Base-by-base conservation (phyloP, 768 basidiomycete species). In the Pleurotus pulmonarius region DNA sequence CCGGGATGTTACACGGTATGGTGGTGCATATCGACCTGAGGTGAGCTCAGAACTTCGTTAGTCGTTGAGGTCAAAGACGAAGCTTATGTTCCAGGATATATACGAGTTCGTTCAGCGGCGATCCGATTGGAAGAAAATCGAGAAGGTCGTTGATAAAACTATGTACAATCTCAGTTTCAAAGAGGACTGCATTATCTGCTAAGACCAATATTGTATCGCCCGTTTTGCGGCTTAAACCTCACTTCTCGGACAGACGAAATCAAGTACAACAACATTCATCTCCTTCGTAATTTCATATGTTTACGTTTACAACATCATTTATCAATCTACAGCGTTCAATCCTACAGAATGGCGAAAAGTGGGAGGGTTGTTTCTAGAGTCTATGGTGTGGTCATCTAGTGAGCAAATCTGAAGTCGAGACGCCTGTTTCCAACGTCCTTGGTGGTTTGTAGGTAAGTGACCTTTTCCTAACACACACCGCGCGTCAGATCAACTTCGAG, bases 91-190 rank as follows among this genome's bases (percentile, higher is more conserved):
- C 41, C 20, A 34, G 84, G 96, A 98, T 66, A 80, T 98, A 49
- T 98, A 98, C 68, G 96, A 98, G 69, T 96, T 98, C 64, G 91
- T 98, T 64, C 92, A 94, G 67, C 78, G 95, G 18, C 81, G 95
- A 34, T 90, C 92, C 5, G 96, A 99, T 69, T 98, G 96, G 96
- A 96, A 97, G 75, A 95, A 92, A 75, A 98, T 98, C 58, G 95
- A 98, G 69, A 96, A 93, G 72, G 87, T 83, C 24, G 97, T 98
- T 49, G 92, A 94, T 74, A 92, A 93, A 75, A 86, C 92, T 48
- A 94, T 94, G 92, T 94, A 94, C 72, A 93, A 90, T 70, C 70
- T 94, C 49, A 91, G 88, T 67, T 92, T 96, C 65, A 94, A 91
- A 65, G 94, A 97, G 67, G 94, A 97, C 66, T 97, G 94, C 75